Evolutionary conservation across 2,329 filamentous ascomycete genomes (phyloP).

Genomic region (Sporothrix brunneoviolacea): DNA sequence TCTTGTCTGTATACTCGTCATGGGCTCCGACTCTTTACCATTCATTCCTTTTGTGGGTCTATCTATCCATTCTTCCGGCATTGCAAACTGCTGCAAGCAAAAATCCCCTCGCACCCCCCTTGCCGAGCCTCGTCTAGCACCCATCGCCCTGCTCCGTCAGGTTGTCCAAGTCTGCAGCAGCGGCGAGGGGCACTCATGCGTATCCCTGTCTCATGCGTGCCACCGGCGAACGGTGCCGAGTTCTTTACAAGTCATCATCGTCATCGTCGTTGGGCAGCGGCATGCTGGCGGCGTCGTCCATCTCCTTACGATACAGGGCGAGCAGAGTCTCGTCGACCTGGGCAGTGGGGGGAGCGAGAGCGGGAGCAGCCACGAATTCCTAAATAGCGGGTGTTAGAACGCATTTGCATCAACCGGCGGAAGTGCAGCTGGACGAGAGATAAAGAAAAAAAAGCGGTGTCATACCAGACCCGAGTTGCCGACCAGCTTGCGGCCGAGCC

Average conservation of each 20-base stretch:
- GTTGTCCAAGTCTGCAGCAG: conserved; percentile 3
- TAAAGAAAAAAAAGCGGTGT: conserved; percentile 17
- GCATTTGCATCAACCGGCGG: background rate
- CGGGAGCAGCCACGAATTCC: conserved; percentile 95
- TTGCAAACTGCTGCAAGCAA: conserved; percentile 9
- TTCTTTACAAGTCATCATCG: conserved; percentile 55
- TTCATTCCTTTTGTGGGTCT: conserved; percentile 13
- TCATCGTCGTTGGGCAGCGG: conserved; percentile 95
- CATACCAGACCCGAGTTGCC: conserved; percentile 81
- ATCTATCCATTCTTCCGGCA: conserved; percentile 15
- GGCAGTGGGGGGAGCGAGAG: conserved; percentile 89
- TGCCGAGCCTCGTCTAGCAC: background rate
- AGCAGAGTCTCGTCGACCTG: conserved; percentile 79
- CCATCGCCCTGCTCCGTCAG: background rate
- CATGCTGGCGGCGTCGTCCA: conserved; percentile 70
- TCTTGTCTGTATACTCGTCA: background rate
- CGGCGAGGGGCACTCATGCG: background rate
- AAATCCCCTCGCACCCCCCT: conserved; percentile 1
- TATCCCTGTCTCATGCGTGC: background rate
- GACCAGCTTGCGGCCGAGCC: conserved; percentile 96
- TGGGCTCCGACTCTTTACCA: conserved; percentile 8
- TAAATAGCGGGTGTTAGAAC: conserved; percentile 35
- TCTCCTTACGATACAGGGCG: conserved; percentile 79
- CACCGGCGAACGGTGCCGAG: too few species aligned
- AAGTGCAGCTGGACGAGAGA: too few species aligned